Base-by-base conservation (phyloP, 177 flowering plant species). In the Vitis hybrid region DNA sequence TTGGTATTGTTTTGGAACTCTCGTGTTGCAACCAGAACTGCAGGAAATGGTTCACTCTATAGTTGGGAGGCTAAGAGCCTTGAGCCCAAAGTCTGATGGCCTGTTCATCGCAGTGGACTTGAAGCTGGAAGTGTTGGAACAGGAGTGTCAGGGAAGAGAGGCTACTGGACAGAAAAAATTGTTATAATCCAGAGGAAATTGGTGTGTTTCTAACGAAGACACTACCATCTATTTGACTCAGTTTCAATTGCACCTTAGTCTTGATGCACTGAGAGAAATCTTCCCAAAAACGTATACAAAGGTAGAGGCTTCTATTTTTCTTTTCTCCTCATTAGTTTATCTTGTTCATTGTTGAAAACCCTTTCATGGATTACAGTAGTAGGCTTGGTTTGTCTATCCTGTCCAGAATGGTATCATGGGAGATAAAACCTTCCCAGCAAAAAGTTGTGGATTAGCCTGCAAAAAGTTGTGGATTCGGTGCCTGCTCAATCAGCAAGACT, bases 261-360 rank as follows among this genome's bases (percentile, higher is more conserved):
- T 91, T 60, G 80, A 85, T 65, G 73, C 79, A 68, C 78, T 91
- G 59, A 93, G 85, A 81, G 89, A 85, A 35, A 68, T 82, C 59
- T 93, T 91, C 78, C 98, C 94, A 1, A 91, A 83, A 73, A 87
- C 90, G 10, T 90, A 89, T 61, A 91, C 92, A 51, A 93, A 93
- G 95, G 97, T 91, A 62, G 56, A 24, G 69, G 9, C 0, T 14
- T 60, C 24, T 7, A 4, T 52, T 72, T 32, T 7, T 17, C 12
- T 2, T 24, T 24, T 24, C 27, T 24, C 27, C 27, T 24, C 3
- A 24, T 24, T 24, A 24, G 3, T 24, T 24, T 24, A 24, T 24
- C 27, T 24, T 24, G 52, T 17, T 19, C 19, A 15, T 30, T 12
- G 9, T 30, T 60, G 11, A 9, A 19, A 30, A 60, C 3, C 35